Evolutionary conservation across 768 basidiomycete genomes (phyloP), one percentile per base, ranked within the genome.

Genomic region (Leucocoprinus birnbaumii): DNA sequence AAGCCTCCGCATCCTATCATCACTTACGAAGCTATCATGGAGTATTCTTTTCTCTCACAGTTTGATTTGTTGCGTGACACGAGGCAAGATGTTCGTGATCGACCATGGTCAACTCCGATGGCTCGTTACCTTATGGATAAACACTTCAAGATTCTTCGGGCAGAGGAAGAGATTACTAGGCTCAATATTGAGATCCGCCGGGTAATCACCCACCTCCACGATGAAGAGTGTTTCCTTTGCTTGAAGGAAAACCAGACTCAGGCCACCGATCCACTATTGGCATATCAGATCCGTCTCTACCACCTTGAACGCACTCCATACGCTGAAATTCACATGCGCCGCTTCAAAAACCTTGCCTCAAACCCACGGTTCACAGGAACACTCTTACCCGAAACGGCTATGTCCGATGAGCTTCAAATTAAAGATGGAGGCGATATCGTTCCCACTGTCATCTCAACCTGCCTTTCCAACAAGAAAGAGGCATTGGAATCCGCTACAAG

Each of bases 161-260:
- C 56, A 22, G 19, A 41, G 1, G 50, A 57, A 35, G 57, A 58
- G 27, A 48, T 58, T 18, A 14, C 8, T 9, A 38, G 51, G 8
- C n/a, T 58, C 5, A 48, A 58, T 21, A 42, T 53, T 24, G 51
- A 58, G 27, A 58, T 58, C 9, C 7, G 11, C 34, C 21, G 57
- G 2, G 3, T 58, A 1, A 47, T 46, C 8, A 52, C 57, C 6
- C 34, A 19, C 14, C 53, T 58, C 13, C 45, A 48, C 11, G 51
- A 48, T 38, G 51, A 57, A 37, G 27, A 57, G 16, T 7, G 10
- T 2, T 56, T 40, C 38, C 47, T 56, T n/a, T 34, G 31, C 7
- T 18, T 16, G 19, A 8, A 31, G 48, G 35, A 18, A 5, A 48
- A 10, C 26, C 3, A 31, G 6, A 5, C 31, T 31, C 31, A 5